Evolutionary conservation across 805 yeast genomes (phyloP), one percentile per base, ranked within the genome.

Genomic region (Candida qinlingensis): DNA sequence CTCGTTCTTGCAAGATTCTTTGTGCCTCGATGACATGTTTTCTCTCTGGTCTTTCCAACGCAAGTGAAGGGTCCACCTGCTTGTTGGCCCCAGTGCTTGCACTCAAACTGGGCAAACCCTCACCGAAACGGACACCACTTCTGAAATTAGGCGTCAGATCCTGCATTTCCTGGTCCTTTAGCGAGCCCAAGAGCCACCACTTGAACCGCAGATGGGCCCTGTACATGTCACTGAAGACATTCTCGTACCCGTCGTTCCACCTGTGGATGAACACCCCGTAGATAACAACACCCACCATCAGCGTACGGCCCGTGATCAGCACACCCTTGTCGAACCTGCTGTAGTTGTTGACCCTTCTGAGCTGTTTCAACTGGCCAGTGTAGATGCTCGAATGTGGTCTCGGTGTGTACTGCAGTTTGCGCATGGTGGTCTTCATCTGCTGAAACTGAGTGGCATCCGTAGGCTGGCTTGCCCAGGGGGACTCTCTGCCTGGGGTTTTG

Each of bases 181-280:
- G 69, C 19, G 66, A 66, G 2, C 85, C 85, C n/a, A 75, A 52
- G 3, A 85, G 41, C 46, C 62, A 56, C 53, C 81, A 82, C 59
- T 86, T 79, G 41, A 76, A 41, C 37, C 76, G 66, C 39, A 87
- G 72, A 53, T 87, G 81, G 28, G 72, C 63, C 44, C 92, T 66
- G 63, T 87, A 81, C 44, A 85, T 80, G 38, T 76, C 80, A 10
- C 88, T 76, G 66, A 87, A 81, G 7, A 85, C 80, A 58, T 87
- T 83, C 49, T 87, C 92, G 53, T 78, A 77, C 3, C 90, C 90
- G 50, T 87, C 94, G 60, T 88, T 87, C 96, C 96, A 87, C 45
- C 89, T 71, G 63, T 83, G 78, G 67, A 87, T 82, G 62, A 88
- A 88, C 3, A 85, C 76, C 26, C 81, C 80, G 57, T 82, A 84